Conservation (phyloP, 1,284 basidiomycete species). For the Moesziomyces parantarcticus region DNA sequence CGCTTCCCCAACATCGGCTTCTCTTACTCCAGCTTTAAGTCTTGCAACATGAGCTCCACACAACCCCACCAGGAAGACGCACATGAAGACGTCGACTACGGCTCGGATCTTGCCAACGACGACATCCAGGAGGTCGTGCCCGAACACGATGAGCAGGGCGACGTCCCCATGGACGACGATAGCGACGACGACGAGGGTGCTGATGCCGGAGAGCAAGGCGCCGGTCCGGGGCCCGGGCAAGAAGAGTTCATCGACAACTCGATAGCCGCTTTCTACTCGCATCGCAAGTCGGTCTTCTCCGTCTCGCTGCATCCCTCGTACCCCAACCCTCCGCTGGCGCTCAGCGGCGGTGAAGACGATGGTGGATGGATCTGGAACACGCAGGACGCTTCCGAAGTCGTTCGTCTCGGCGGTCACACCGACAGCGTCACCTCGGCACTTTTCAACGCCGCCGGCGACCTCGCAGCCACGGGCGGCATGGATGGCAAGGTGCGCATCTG, state of each 20-base stretch:
- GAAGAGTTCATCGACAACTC: constrained; percentile 63
- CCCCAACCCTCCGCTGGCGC: constrained; percentile 84
- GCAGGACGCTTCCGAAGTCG: constrained; percentile 81
- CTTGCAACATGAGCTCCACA: constrained; percentile 20
- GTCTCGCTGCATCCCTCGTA: constrained; percentile 78
- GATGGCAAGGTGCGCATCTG: constrained; percentile 93
- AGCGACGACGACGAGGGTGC: constrained; percentile 33
- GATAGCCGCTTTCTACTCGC: constrained; percentile 65
- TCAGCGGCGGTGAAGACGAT: constrained; percentile 95
- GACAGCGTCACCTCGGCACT: constrained; percentile 86
- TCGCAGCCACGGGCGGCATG: constrained; percentile 96
- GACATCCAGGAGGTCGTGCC: constrained; percentile 50
- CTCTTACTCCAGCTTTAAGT: too few species aligned
- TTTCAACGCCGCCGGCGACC: constrained; percentile 88
- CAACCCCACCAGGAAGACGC: constrained; percentile 25
- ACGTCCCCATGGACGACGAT: constrained; percentile 51
- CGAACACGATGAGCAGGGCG: constrained; percentile 46
- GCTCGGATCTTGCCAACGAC: constrained; percentile 39
- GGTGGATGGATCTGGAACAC: constrained; percentile 93
- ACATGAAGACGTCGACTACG: constrained; percentile 42
- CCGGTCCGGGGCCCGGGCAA: constrained; percentile 31
- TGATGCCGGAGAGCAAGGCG: constrained; percentile 4
- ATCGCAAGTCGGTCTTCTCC: constrained; percentile 78
- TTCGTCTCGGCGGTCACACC: constrained; percentile 86
- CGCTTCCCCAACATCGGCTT: too few species aligned